Evolutionary conservation across 495 filamentous ascomycete genomes (phyloP), one percentile per base, ranked within the genome.

Genomic region (Xylaria intraflava): DNA sequence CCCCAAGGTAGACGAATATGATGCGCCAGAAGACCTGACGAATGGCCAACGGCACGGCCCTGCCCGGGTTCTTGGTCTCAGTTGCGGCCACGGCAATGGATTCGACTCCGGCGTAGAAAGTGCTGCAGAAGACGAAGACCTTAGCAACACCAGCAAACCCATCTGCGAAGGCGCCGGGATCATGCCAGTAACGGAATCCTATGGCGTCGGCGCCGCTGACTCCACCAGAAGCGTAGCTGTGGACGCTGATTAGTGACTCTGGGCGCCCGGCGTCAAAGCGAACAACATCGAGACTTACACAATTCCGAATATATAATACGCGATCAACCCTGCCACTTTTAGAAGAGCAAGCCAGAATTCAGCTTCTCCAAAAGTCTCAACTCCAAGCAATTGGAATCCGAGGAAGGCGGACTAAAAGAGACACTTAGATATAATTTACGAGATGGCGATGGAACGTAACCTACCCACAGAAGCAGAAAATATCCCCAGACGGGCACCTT

Each of bases 21-120:
- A 89, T 89, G 44, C 86, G 84, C 74, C 78, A 81, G 62, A 89
- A 89, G 22, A 86, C 85, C 61, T 88, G 86, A 55, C 79, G 83
- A 51, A 89, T 88, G 1, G 86, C 86, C 0, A 79, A 73, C 1
- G 86, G 86, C 0, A 89, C 81, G 7, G 84, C 85, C 48, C 77
- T 77, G 53, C 83, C 70, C 2, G 86, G 86, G 64, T 89, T 88
- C 59, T 81, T 80, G 29, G 85, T 86, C 66, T 89, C 86, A 56
- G 82, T 86, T 5, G 85, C 85, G 16, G 86, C 84, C 10, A 89
- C 83, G 59, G 84, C 85, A 7, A 89, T 79, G 40, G 85, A 77
- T 59, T 89, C 86, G 9, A 82, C 82, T n/a, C 86, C 86, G 40
- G 85, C 84, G 65, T 88, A 88, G 46, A 87, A 81, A 35, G 86